Conservation (phyloP, 2,329 filamentous ascomycete species). For the Xylariomycetidae sp. region DNA sequence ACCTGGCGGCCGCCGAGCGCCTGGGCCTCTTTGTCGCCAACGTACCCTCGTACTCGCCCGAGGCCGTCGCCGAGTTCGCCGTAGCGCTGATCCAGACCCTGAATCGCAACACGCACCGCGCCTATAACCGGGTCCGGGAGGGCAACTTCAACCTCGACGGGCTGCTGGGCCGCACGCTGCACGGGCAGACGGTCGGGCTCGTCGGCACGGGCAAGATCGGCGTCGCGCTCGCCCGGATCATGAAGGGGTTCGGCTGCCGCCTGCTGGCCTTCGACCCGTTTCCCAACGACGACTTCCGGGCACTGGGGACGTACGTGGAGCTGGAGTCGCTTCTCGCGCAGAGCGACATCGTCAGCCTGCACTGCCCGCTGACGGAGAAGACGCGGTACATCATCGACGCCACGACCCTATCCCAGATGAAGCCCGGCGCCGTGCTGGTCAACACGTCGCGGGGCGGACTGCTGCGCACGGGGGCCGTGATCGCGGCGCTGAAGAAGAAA, state of each 20-base stretch:
- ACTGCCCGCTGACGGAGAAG: conserved; percentile 58
- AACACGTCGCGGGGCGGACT: conserved; percentile 66
- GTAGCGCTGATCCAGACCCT: conserved; percentile 64
- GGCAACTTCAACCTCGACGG: conserved; percentile 65
- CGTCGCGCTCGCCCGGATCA: conserved; percentile 55
- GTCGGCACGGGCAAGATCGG: conserved; percentile 64
- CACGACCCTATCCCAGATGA: conserved; percentile 49
- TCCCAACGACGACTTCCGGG: conserved; percentile 42
- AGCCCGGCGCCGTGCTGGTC: conserved; percentile 55
- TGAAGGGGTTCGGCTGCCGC: conserved; percentile 60
- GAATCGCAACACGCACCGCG: conserved; percentile 63
- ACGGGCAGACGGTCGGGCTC: conserved; percentile 62
- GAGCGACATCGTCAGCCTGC: conserved; percentile 59
- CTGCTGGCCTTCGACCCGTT: conserved; percentile 59
- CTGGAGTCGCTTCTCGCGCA: conserved; percentile 50
- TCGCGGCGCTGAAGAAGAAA: conserved; percentile 55
- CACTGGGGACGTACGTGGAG: conserved; percentile 47
- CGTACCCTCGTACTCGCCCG: conserved; percentile 64
- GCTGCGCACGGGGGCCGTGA: conserved; percentile 55
- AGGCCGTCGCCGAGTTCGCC: conserved; percentile 66
- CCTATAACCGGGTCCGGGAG: conserved; percentile 64
- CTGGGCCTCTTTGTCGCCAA: conserved; percentile 59
- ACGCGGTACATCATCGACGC: conserved; percentile 59
- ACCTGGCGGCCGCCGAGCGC: conserved; percentile 49
- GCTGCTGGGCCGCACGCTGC: conserved; percentile 55